Evolutionary conservation across 1,139 yeast species (phyloP), one percentile per base, ranked within the genome.

Genomic region (Casaregolazyma lundiana): DNA sequence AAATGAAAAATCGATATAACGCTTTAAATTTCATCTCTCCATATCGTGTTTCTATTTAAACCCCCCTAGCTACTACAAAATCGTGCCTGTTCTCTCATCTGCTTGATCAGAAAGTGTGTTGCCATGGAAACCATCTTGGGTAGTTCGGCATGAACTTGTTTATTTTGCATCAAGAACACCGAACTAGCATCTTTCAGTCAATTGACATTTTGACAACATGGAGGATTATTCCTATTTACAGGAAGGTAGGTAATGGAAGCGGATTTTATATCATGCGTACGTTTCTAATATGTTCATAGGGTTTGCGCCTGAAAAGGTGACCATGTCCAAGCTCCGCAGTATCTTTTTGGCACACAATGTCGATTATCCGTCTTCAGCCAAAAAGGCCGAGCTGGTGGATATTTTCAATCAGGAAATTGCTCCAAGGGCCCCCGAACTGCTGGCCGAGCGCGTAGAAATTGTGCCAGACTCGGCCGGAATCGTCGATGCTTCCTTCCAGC

Each of bases 321-420:
- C 78, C 39, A 78, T 82, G 32, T 76, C 86, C 4, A 78, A 83
- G 50, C 70, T 88, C 57, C 73, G 92, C 54, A 73, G 78, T 35
- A 71, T 85, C 35, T 70, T 88, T 49, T 65, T 71, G 29, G 78
- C 76, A 46, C 75, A 85, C 60, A 70, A 73, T n/a, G 70, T 87
- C 18, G 65, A 66, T 6, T 80, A 72, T 58, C 74, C 82, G 0
- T 71, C 84, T 3, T 72, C 76, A 44, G 80, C 86, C 7, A 83
- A 80, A 59, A 88, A 88, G 63, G 65, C 75, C 3, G 78, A 76
- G 7, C 69, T 85, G 49, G 65, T 86, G 6, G 69, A 68, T 15
- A 60, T 83, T 4, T 85, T 81, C 61, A 65, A 72, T 15, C 60
- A 66, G 2, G 61, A 77, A n/a, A 68, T 85, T 39, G 60, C 62